Conservation (phyloP, 306 rosid species). For the Prunus armeniaca region DNA sequence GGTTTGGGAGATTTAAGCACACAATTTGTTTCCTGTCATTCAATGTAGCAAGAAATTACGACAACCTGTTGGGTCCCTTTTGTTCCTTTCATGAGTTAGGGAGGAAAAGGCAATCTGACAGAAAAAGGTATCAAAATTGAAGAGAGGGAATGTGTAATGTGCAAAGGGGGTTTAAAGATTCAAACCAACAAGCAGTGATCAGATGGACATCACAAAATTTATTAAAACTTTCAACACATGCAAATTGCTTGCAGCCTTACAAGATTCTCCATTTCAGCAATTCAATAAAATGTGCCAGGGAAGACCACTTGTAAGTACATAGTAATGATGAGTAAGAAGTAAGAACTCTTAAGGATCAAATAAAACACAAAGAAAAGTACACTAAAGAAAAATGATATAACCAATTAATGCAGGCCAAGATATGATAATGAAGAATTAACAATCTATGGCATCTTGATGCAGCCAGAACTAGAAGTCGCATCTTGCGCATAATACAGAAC, state of each 20-base stretch:
- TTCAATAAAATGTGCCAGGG: background rate
- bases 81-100: background rate
- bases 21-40: slow-evolving; percentile 83
- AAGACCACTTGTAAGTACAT: background rate
- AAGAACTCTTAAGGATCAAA: background rate
- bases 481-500: background rate
- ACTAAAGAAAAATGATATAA: background rate
- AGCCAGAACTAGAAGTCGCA: background rate
- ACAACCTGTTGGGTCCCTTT: slow-evolving; percentile 35
- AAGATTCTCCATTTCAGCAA: background rate
- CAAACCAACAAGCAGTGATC: too few relatives aligned
- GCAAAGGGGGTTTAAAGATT: background rate
- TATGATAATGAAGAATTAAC: background rate
- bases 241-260: background rate
- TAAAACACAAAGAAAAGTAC: background rate
- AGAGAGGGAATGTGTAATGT: background rate
- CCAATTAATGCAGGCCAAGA: background rate
- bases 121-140: background rate
- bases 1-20: slow-evolving; percentile 65
- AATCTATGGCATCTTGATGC: background rate
- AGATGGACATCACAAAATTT: too few relatives aligned
- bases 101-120: background rate
- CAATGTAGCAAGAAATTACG: slow-evolving; percentile 53
- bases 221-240: background rate
- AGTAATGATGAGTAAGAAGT: background rate